A percentile compares a stretch with the other conserved stretches of the same genome.
phyloP scores from a whole-genome alignment of 164 flowering plant species.

The Kalanchoe fedtschenkoi region DNA sequence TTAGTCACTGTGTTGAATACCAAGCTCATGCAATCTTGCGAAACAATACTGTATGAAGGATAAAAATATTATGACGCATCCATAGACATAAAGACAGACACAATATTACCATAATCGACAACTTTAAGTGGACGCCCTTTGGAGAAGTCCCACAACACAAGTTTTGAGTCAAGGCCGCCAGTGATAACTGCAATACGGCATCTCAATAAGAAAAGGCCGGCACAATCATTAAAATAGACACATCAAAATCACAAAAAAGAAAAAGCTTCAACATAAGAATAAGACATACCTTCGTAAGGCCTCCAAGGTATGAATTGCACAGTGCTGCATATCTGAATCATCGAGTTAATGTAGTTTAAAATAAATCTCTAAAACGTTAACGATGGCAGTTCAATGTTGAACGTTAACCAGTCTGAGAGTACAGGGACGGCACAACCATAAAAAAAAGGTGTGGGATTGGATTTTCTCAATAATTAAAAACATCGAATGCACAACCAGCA shows the following conservation, averaged over 20 bases:
- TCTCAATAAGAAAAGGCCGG: background rate
- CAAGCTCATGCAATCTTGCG: background rate
- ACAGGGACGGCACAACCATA: background rate
- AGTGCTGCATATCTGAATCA: slow-evolving; percentile 73
- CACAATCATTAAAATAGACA: background rate
- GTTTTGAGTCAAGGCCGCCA: slow-evolving; percentile 90
- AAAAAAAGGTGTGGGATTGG: background rate
- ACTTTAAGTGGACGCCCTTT: slow-evolving; percentile 59
- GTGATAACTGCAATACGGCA: slow-evolving; percentile 52
- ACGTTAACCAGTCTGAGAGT: too few species aligned
- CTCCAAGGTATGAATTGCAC: slow-evolving; percentile 94
- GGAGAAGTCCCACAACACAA: slow-evolving; percentile 88
- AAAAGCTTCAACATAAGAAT: slow-evolving; percentile 1
- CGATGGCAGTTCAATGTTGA: too few species aligned
- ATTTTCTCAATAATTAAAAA: too few species aligned
- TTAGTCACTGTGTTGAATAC: background rate
- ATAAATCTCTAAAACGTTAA: background rate
- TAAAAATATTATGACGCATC: background rate
- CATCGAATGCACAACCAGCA: background rate
- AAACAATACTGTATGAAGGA: background rate
- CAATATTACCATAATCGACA: slow-evolving; percentile 57
- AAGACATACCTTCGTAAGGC: slow-evolving; percentile 81
- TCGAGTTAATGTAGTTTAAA: slow-evolving; percentile 21
- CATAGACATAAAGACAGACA: background rate
- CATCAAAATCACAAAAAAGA: background rate